phyloP scores from a whole-genome alignment of 1,139 yeast species.

The Sugiyamaella pinicola region DNA sequence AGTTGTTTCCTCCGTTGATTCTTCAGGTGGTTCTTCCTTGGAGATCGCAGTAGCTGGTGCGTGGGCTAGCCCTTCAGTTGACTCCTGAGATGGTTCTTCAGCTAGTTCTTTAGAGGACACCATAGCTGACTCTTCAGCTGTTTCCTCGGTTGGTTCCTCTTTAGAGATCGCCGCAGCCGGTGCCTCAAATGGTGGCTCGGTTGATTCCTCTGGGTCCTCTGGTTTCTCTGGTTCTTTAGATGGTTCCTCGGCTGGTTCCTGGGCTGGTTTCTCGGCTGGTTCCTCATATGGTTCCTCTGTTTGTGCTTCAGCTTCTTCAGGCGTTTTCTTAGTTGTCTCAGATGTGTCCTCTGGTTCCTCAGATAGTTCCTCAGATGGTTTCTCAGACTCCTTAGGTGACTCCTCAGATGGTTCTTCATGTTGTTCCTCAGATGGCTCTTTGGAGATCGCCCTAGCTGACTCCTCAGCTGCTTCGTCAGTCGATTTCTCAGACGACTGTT shows the following conservation, averaged over 20 bases:
- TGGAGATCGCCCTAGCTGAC: not conserved
- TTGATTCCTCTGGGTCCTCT: too few species aligned
- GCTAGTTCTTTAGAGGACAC: conserved; percentile 21
- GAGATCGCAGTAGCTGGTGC: too few species aligned
- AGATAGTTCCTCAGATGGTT: not conserved
- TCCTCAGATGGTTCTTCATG: too few species aligned
- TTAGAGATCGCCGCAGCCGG: too few species aligned
- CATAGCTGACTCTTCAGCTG: conserved; percentile 4
- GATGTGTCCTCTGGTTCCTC: conserved; percentile 2
- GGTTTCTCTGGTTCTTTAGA: not conserved
- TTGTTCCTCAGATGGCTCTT: conserved; percentile 2
- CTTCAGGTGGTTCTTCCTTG: not conserved
- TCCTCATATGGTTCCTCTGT: not conserved
- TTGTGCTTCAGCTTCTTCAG: too few species aligned
- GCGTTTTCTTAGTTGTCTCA: too few species aligned
- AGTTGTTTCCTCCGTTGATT: too few species aligned
- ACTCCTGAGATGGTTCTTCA: conserved; percentile 22
- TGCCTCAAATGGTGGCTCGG: too few species aligned
- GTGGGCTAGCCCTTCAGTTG: conserved; percentile 7
- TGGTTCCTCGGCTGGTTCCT: not conserved
- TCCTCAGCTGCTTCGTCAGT: not conserved
- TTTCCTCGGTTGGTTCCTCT: too few species aligned
- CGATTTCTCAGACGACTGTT: not conserved
- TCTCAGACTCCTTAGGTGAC: too few species aligned
- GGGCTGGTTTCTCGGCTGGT: not conserved